These are phyloP conservation scores for Erysiphe neolycopersici DNA, from an alignment of 2,329 filamentous ascomycete genomes.

Conservation along the genomic window DNA sequence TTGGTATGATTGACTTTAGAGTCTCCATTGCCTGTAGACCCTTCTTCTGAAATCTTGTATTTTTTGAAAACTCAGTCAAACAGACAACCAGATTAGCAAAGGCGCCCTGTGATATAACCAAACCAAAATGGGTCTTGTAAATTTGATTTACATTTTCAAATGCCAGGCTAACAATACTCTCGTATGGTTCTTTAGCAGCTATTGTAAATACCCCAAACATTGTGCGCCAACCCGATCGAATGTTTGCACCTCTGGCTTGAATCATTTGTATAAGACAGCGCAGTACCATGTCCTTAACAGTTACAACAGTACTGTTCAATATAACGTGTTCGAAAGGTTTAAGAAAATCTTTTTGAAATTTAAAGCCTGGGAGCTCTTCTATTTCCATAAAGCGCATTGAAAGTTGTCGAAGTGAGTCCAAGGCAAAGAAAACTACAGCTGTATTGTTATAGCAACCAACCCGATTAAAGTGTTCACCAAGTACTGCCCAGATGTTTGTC, in stretches of 20 bases:
- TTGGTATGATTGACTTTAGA: conserved; percentile 74
- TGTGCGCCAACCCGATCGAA: conserved; percentile 91
- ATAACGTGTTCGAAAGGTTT: conserved; percentile 98
- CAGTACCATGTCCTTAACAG: conserved; percentile 92
- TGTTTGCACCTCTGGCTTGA: conserved; percentile 85
- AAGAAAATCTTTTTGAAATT: conserved; percentile 97
- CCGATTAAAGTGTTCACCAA: conserved; percentile 96
- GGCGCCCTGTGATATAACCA: conserved; percentile 86
- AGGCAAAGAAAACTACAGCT: conserved; percentile 85
- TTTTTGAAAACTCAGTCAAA: conserved; percentile 95
- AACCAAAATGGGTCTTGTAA: conserved; percentile 82
- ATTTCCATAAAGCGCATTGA: conserved; percentile 99
- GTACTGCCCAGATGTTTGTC: conserved; percentile 89
- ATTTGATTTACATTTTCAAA: conserved; percentile 93
- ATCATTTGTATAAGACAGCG: conserved; percentile 98
- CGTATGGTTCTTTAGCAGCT: conserved; percentile 74
- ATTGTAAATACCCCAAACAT: conserved; percentile 99
- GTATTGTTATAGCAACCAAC: conserved; percentile 95
- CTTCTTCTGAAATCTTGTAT: conserved; percentile 96
- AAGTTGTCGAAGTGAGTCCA: conserved; percentile 82
- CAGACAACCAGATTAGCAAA: conserved; percentile 94
- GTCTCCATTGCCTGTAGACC: conserved; percentile 87
- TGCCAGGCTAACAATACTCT: conserved; percentile 85
- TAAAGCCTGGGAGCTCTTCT: conserved; percentile 91
- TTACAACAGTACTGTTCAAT: conserved; percentile 68